A percentile compares a stretch with the other conserved stretches of the same genome.
These are phyloP conservation scores for Candida manassasensis DNA, from an alignment of 805 yeast species.

Conservation along the genomic window DNA sequence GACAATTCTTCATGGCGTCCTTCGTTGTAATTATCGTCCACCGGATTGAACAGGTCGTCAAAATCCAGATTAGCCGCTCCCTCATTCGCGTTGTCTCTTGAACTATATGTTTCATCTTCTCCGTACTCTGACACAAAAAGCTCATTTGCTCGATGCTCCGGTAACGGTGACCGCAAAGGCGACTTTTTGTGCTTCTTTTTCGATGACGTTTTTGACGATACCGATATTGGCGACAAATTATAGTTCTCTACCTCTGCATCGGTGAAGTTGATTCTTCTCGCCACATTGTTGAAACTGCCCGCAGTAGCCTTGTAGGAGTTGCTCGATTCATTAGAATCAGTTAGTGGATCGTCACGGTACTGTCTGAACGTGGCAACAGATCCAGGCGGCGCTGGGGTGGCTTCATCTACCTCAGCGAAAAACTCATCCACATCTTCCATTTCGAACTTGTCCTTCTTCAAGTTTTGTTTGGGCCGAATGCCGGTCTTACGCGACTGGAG, in stretches of 20 bases:
- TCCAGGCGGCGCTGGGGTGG: background rate
- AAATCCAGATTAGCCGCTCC: constrained; percentile 19
- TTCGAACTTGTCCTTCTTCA: constrained; percentile 53
- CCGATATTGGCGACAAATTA: constrained; percentile 25
- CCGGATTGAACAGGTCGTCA: constrained; percentile 2
- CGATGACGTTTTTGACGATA: constrained; percentile 13
- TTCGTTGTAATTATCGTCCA: background rate
- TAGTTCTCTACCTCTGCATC: constrained; percentile 30
- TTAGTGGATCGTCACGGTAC: background rate
- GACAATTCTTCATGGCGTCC: constrained; percentile 6
- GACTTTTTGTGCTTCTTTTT: constrained; percentile 21
- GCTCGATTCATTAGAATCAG: constrained; percentile 1
- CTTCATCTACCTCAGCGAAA: constrained; percentile 39
- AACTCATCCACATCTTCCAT: constrained; percentile 70
- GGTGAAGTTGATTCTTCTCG: constrained; percentile 32
- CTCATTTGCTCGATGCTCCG: constrained; percentile 12
- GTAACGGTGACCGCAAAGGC: constrained; percentile 28
- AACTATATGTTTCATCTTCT: constrained; percentile 7
- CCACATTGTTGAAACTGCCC: constrained; percentile 20
- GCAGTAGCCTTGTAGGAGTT: constrained; percentile 1
- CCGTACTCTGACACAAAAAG: background rate
- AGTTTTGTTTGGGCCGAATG: constrained; percentile 40
- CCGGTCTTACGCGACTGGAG: constrained; percentile 65
- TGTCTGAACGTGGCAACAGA: background rate
- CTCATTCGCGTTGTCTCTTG: too few species aligned